Conservation (phyloP, 1,284 basidiomycete genomes). For the Cutaneotrichosporon cutaneum region DNA sequence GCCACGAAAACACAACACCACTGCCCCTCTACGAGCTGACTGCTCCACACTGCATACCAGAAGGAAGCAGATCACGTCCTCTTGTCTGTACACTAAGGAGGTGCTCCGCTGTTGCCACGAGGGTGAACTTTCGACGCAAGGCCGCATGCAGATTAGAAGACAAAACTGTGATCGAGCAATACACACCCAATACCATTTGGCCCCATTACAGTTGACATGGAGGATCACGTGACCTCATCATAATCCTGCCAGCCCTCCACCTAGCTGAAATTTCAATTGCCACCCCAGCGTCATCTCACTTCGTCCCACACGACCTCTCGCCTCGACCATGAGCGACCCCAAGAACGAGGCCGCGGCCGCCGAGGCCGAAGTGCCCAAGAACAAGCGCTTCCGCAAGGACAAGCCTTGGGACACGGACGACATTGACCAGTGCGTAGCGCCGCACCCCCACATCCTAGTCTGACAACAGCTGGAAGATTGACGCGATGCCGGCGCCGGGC, state of each 20-base stretch:
- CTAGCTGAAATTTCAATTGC: background rate
- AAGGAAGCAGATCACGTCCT: too few relatives aligned
- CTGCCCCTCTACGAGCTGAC: too few relatives aligned
- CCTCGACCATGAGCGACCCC: slow-evolving; percentile 9
- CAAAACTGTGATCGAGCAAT: too few relatives aligned
- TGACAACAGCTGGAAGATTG: slow-evolving; percentile 75
- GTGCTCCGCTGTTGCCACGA: too few relatives aligned
- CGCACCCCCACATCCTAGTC: too few relatives aligned
- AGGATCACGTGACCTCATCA: background rate
- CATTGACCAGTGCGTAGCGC: slow-evolving; percentile 87
- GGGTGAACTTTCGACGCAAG: too few relatives aligned
- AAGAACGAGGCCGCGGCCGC: slow-evolving; percentile 27
- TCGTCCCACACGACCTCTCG: background rate
- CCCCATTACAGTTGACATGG: too few relatives aligned
- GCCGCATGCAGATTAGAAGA: too few relatives aligned
- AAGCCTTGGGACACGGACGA: slow-evolving; percentile 99
- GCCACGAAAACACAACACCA: too few relatives aligned
- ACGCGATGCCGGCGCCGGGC: slow-evolving; percentile 69
- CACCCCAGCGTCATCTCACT: background rate
- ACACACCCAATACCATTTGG: too few relatives aligned
- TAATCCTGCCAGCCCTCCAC: background rate
- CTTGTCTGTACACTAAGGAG: too few relatives aligned
- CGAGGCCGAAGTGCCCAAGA: slow-evolving; percentile 61
- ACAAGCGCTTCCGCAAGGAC: slow-evolving; percentile 84
- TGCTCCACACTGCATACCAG: too few relatives aligned